These are phyloP conservation scores for Xylariaceae sp. DNA, from an alignment of 2,329 filamentous ascomycete genomes.

Conservation along the genomic window DNA sequence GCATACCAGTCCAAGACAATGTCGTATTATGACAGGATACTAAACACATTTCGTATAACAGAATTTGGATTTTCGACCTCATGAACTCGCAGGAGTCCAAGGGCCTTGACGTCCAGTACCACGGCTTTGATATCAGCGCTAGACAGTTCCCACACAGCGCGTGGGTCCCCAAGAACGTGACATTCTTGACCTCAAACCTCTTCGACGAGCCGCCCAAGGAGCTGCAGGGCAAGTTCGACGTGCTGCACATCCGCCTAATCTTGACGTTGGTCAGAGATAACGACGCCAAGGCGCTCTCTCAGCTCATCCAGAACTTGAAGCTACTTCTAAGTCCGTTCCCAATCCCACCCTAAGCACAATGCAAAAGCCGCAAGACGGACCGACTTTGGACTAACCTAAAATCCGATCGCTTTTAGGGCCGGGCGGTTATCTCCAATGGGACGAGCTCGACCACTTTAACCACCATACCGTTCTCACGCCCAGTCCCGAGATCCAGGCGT, in stretches of 20 bases:
- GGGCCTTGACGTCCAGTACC: slow-evolving; percentile 8
- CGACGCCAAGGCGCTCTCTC: slow-evolving; percentile 3
- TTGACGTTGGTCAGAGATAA: slow-evolving; percentile 9
- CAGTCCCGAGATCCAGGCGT: not conserved
- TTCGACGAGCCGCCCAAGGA: slow-evolving; percentile 7
- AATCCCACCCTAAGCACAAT: not conserved
- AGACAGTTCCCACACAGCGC: slow-evolving; percentile 11
- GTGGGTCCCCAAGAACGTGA: slow-evolving; percentile 12
- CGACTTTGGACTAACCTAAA: not conserved
- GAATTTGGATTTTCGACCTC: slow-evolving; percentile 16
- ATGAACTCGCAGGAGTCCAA: slow-evolving; percentile 10
- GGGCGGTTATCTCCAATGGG: slow-evolving; percentile 17
- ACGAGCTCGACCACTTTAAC: slow-evolving; percentile 13
- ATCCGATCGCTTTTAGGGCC: slow-evolving; percentile 3
- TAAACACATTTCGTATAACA: not conserved
- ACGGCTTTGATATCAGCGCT: slow-evolving; percentile 16
- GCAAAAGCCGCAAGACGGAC: not conserved
- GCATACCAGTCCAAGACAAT: not conserved
- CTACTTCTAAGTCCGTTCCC: slow-evolving; percentile 12
- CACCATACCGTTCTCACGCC: slow-evolving; percentile 9
- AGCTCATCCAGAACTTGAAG: slow-evolving; percentile 14
- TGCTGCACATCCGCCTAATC: slow-evolving; percentile 14
- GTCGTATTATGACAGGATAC: not conserved
- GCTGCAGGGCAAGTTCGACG: slow-evolving; percentile 13
- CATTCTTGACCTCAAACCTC: slow-evolving; percentile 7